Base-by-base conservation (phyloP, 805 yeast species). In the Yarrowia divulgata region DNA sequence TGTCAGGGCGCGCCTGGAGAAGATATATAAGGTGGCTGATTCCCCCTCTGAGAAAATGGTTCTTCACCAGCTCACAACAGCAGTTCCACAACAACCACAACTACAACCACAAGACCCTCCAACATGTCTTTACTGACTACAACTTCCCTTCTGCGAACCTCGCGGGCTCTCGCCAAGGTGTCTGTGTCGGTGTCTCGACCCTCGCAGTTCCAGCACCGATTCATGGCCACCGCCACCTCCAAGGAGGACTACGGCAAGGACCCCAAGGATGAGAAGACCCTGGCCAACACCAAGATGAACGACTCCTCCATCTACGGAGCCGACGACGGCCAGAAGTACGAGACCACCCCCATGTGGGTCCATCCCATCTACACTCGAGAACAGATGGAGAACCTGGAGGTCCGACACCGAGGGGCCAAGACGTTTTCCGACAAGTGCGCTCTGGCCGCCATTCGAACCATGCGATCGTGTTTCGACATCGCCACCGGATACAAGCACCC, bases 401-500 rank as follows among this genome's bases (percentile, higher is more conserved):
- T 79, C 66, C 85, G 84, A 45, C 93, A 89, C 76, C 77, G 90
- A 45, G 75, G 74, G 18, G 68, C 68, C 45, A 49, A 48, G 57
- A 63, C 68, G 12, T 63, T 35, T 8, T 63, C 68, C 14, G 93
- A 89, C 74, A 79, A 77, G 67, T 74, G 87, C 18, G 90, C 91
- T 9, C 82, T 77, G 70, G 72, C 77, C 8, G 81, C 84, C 37
- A 83, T 87, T 75, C 75, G 74, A 70, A 71, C 79, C 50, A 79
- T 85, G 68, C 79, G 91, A 70, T 72, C 78, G 5, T 70, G 80
- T n/a, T 89, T 89, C 76, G 92, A 89, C 75, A 75, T 83, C 19
- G 83, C 81, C 63, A 88, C 93, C 0, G 90, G 91, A 2, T 89
- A 89, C 78, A 83, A 79, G 68, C 88, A 88, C 72, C 68, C 68